These are phyloP conservation scores for Hirschioporus abietinus DNA, from an alignment of 768 basidiomycete genomes.

Conservation along the genomic window DNA sequence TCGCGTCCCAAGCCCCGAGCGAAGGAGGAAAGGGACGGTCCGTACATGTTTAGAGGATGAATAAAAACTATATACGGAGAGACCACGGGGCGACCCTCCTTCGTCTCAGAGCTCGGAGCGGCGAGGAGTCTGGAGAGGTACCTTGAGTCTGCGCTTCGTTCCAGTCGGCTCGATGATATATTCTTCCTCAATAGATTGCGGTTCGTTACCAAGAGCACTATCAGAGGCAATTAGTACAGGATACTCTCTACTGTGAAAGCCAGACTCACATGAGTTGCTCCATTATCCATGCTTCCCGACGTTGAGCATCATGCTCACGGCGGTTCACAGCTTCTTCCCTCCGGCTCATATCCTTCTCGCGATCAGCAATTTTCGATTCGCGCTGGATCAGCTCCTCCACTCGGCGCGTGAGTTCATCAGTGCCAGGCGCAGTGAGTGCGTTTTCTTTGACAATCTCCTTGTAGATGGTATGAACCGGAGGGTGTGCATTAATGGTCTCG, in stretches of 20 bases:
- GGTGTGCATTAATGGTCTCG: slow-evolving; percentile 47
- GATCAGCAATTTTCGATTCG: slow-evolving; percentile 78
- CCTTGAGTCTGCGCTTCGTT: slow-evolving; percentile 80
- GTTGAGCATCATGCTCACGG: slow-evolving; percentile 79
- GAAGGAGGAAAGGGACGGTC: slow-evolving; percentile 80
- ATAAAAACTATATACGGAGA: slow-evolving; percentile 32
- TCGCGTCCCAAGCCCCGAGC: slow-evolving; percentile 88
- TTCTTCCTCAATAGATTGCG: slow-evolving; percentile 71
- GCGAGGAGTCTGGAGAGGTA: slow-evolving; percentile 73
- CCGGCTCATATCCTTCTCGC: slow-evolving; percentile 81
- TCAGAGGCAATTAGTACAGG: slow-evolving; percentile 9
- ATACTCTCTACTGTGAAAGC: background rate
- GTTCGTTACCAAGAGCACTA: slow-evolving; percentile 63
- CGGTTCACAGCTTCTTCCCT: slow-evolving; percentile 84
- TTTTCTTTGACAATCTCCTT: slow-evolving; percentile 86
- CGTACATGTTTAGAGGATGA: slow-evolving; percentile 47
- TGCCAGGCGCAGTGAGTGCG: slow-evolving; percentile 69
- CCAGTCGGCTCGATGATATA: slow-evolving; percentile 68
- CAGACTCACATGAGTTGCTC: slow-evolving; percentile 77
- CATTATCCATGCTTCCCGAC: slow-evolving; percentile 90
- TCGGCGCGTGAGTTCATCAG: slow-evolving; percentile 57
- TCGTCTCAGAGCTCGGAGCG: slow-evolving; percentile 95
- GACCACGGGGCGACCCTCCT: slow-evolving; percentile 54
- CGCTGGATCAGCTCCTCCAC: slow-evolving; percentile 80
- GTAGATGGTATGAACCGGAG: slow-evolving; percentile 72